phyloP scores from a whole-genome alignment of 192 early-diverging fungal genomes.

The Haplosporangium gracile region DNA sequence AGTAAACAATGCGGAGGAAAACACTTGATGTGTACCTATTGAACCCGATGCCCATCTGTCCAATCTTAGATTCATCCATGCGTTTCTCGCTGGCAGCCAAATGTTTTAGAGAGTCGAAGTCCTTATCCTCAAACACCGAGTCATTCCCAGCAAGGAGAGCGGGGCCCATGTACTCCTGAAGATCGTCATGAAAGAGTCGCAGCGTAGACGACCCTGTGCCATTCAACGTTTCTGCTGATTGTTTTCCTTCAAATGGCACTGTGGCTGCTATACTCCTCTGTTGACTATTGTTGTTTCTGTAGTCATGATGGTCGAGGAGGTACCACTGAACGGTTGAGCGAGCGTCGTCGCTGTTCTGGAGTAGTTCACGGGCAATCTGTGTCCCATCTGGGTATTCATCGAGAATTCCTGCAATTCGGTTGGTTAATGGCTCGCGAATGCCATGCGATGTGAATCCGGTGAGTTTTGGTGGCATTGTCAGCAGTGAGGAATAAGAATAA shows the following conservation, averaged over 20 bases:
- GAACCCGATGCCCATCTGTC: constrained; percentile 55
- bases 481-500: too few species aligned
- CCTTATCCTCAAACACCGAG: constrained; percentile 31
- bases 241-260: background rate
- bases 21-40: constrained; percentile 18
- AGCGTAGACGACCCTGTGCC: background rate
- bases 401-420: constrained; percentile 46
- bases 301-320: constrained; percentile 52
- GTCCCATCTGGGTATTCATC: constrained; percentile 61
- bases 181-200: constrained; percentile 12
- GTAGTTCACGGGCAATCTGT: constrained; percentile 55
- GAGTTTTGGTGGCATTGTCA: background rate
- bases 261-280: background rate
- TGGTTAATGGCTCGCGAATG: constrained; percentile 42
- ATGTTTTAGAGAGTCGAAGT: constrained; percentile 31
- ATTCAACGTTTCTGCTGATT: background rate
- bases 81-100: constrained; percentile 36
- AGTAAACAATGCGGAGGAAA: background rate
- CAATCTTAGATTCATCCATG: constrained; percentile 37
- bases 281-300: background rate
- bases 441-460: background rate
- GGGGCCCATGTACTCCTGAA: constrained; percentile 45
- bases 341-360: constrained; percentile 46
- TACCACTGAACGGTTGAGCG: constrained; percentile 42
- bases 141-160: constrained; percentile 43